Conservation (phyloP, 768 basidiomycete genomes). For the Guyanaporus albipodus region DNA sequence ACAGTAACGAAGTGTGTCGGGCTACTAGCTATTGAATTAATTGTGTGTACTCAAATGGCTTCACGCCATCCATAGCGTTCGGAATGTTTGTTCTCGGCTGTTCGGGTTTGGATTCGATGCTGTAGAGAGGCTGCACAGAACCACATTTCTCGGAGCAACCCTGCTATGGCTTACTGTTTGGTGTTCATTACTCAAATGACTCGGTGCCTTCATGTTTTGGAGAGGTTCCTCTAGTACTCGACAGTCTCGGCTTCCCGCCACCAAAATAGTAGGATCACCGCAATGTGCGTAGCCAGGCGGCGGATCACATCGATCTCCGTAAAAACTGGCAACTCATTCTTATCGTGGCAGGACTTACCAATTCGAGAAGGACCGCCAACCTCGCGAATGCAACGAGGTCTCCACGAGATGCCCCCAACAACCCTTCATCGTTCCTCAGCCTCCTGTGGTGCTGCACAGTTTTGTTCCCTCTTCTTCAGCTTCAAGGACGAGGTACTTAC, state of each 20-base stretch:
- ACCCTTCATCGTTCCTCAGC: conserved; percentile 8
- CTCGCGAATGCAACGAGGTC: conserved; percentile 24
- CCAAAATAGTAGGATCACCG: conserved; percentile 5
- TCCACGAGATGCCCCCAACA: conserved; percentile 5
- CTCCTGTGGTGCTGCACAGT: conserved; percentile 3
- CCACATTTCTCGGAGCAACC: no score
- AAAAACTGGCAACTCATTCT: no score
- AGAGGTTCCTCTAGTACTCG: no score
- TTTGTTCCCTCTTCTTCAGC: neutral
- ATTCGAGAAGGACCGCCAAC: conserved; percentile 17
- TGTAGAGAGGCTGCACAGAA: no score
- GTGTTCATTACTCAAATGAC: no score
- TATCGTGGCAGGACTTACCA: conserved; percentile 17
- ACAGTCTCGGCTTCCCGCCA: neutral
- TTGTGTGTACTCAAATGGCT: neutral
- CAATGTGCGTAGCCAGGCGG: conserved; percentile 4
- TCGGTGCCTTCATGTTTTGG: no score
- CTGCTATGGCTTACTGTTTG: no score
- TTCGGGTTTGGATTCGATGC: neutral
- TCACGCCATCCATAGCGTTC: no score
- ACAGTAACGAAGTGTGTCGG: neutral
- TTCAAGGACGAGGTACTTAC: neutral
- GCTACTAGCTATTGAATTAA: neutral
- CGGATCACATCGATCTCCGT: conserved; percentile 20
- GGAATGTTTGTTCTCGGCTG: no score